Base-by-base conservation (phyloP, 192 early-diverging fungal genomes). In the Gamsiella multidivaricata region DNA sequence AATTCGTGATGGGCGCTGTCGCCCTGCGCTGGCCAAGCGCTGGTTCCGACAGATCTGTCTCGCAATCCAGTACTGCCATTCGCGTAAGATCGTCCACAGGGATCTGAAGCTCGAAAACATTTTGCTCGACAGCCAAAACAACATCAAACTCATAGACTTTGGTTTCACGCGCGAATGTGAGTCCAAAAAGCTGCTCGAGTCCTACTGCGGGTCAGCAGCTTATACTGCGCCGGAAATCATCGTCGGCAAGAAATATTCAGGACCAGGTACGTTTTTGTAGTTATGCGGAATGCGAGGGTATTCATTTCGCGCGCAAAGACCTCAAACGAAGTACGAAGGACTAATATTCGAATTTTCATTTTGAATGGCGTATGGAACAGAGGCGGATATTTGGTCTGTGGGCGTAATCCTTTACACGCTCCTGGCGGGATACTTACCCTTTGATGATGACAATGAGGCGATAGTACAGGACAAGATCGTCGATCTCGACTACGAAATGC, bases 311-410 rank as follows among this genome's bases (percentile, higher is more conserved):
- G n/a, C n/a, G n/a, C n/a, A n/a, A n/a, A n/a, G n/a, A n/a, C n/a
- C n/a, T n/a, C n/a, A n/a, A n/a, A n/a, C n/a, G n/a, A n/a, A n/a
- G n/a, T n/a, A n/a, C n/a, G n/a, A 14, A 61, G 66, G 10, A 22
- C n/a, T 61, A 45, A 59, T 26, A 12, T 28, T 59, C 43, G 4
- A 34, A 45, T 15, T 78, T 54, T 15, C 73, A 70, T 54, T 69
- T 87, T 18, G 73, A 81, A 9, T 80, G 81, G 71, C 4, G 23
- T 18, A 45, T 34, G 1, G n/a, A 37, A 45, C 28, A 80, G 82
- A 83, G 63, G 95, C 96, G 18, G 97, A 99, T 84, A 86, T 99
- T 58, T 99, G 96, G 96, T 95, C 94, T 2, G 84, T 99, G 61
- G 97, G 97, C 41, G 91, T 97, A 17, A 92, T 99, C 62, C 86